phyloP scores from a whole-genome alignment of 306 rosid species.

The Trichosanthes truncata region DNA sequence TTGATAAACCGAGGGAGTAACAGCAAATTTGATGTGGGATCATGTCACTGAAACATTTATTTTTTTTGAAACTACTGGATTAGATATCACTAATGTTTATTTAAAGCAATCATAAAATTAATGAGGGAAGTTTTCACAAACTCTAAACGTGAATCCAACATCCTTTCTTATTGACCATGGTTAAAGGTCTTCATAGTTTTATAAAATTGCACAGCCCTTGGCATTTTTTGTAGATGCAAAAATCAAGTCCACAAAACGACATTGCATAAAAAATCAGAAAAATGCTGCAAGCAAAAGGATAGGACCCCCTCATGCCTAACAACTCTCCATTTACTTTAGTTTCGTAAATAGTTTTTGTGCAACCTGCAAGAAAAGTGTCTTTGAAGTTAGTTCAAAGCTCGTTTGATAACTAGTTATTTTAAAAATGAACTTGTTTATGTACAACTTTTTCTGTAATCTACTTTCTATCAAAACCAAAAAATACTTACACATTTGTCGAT shows the following conservation, averaged over 20 bases:
- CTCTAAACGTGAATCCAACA: not conserved
- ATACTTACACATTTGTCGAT: slow-evolving; percentile 92
- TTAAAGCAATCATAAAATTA: not conserved
- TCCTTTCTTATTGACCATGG: slow-evolving; percentile 12
- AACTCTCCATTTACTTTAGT: slow-evolving; percentile 46
- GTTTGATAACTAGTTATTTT: not conserved
- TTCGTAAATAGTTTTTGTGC: slow-evolving; percentile 58
- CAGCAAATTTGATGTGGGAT: not conserved
- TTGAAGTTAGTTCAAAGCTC: not conserved
- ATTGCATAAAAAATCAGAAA: slow-evolving; percentile 10
- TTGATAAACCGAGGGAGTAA: not conserved
- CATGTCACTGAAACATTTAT: not conserved
- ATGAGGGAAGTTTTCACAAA: not conserved
- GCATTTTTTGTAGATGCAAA: slow-evolving; percentile 5
- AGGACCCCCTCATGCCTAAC: slow-evolving; percentile 5
- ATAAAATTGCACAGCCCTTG: slow-evolving; percentile 5
- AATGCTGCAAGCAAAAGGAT: slow-evolving; percentile 2
- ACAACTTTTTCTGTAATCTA: not conserved
- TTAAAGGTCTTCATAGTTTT: slow-evolving; percentile 4
- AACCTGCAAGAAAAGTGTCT: slow-evolving; percentile 47
- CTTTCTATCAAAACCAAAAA: not conserved
- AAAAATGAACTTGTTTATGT: not conserved
- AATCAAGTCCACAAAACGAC: not conserved
- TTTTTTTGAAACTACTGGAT: not conserved
- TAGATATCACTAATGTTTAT: not conserved